Base-by-base conservation (phyloP, 2,329 filamentous ascomycete species). In the Cordyceps militaris region DNA sequence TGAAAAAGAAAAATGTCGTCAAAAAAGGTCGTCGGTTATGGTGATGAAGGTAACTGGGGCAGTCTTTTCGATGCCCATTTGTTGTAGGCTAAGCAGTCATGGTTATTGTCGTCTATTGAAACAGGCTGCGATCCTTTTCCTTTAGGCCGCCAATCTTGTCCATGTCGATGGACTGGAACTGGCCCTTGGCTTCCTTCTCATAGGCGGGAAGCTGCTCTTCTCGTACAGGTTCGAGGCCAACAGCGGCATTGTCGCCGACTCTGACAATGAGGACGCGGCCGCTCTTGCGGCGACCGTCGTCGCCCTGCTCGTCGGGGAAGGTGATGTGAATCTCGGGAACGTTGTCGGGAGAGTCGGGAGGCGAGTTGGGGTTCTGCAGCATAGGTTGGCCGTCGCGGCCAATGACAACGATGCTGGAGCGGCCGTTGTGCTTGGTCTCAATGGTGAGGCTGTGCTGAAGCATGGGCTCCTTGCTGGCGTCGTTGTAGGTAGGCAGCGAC, bases 281-380 rank as follows among this genome's bases (percentile, higher is more conserved):
- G 63, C 87, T 91, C 76, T 88, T 88, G 66, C 82, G 81, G 73
- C 86, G 90, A 65, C 93, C 93, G 56, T 83, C 77, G 64, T 91
- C 89, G 69, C 97, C 92, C 65, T 95, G 87, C 78, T 97, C 94
- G 66, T 95, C 90, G 16, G 94, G 94, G 78, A 99, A 97, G 36
- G 94, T 97, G 73, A 99, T 96, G 74, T 92, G 91, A 67, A 99
- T 99, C 76, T 97, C 89, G 21, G 94, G 94, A 28, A 97, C 82
- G 64, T 88, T 87, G 72, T 84, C 89, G n/a, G 88, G 87, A 47
- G 87, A 89, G 66, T 87, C 78, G 23, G 92, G 89, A 16, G 90
- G 87, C 62, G 85, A 87, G 60, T 81, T 79, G 32, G 89, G 88
- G 73, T 89, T 89, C 63, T 85, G 81, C 64, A 93, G 84, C 74